Base-by-base conservation (phyloP, 768 basidiomycete genomes). In the Porphyrellus cyaneotinctus region DNA sequence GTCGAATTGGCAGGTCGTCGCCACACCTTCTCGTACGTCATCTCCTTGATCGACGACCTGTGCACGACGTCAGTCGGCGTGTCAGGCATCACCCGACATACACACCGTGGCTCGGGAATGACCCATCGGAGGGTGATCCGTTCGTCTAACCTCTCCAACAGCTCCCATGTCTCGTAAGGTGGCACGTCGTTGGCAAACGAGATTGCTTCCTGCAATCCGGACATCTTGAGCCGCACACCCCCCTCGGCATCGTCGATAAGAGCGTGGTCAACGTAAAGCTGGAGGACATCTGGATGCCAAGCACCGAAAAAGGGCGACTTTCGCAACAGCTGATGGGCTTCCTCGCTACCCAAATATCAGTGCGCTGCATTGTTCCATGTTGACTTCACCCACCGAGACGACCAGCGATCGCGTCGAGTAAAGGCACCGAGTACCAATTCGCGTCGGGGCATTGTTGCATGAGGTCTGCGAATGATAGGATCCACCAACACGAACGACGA, bases 401-500 rank as follows among this genome's bases (percentile, higher is more conserved):
- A 45, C 92, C 92, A 94, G 5, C 66, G 66, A 10, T 77, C 74
- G 33, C 87, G 78, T 26, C 92, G 76, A 13, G 64, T 57, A 18
- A 92, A 66, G 3, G 88, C 83, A 8, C 75, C 78, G 2, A 59
- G 33, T 1, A 75, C 57, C 18, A n/a, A n/a, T n/a, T n/a, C n/a
- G n/a, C n/a, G n/a, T n/a, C n/a, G n/a, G n/a, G n/a, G n/a, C n/a
- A n/a, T n/a, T n/a, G n/a, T n/a, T 1, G 17, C 26, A 5, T 18
- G 17, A 22, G 72, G 65, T 31, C 60, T 64, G 1, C 56, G 47
- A 33, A 89, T 81, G 64, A 95, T 81, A 0, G 94, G 91, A 64
- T 97, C 94, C 24, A 93, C 68, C 22, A 95, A 77, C 37, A 90
- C 70, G 35, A 95, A 70, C 0, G 81, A 80, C 30, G 82, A 75